Percentiles rank a stretch among this genome's conserved stretches.
These are phyloP conservation scores for Hymenoscyphus linearis DNA, from an alignment of 2,329 filamentous ascomycete species.

Conservation along the genomic window DNA sequence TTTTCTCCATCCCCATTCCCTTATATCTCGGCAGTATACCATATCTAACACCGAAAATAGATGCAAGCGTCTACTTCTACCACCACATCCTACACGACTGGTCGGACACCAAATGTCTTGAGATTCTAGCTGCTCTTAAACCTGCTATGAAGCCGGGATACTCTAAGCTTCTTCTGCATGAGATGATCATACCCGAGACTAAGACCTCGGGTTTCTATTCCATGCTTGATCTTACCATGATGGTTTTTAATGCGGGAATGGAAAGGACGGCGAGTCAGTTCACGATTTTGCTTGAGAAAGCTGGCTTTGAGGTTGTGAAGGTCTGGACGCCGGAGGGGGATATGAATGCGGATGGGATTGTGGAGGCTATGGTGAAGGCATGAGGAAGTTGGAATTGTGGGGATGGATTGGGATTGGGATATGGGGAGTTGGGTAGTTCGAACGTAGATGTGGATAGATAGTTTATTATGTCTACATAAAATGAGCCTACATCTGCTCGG, in stretches of 20 bases:
- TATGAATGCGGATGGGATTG: conserved; percentile 7
- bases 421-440: no score
- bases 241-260: conserved; percentile 29
- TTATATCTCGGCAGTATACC: neutral
- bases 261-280: conserved; percentile 35
- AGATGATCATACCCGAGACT: conserved; percentile 11
- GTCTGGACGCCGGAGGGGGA: conserved; percentile 6
- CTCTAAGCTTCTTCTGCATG: conserved; percentile 13
- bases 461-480: no score
- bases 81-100: conserved; percentile 34
- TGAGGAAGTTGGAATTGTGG: no score
- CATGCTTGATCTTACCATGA: conserved; percentile 35
- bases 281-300: conserved; percentile 16
- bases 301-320: conserved; percentile 10
- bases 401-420: no score
- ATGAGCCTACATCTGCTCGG: no score
- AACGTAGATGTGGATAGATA: no score
- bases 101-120: conserved; percentile 24
- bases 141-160: conserved; percentile 24
- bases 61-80: conserved; percentile 34
- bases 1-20: neutral
- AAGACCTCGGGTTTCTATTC: conserved; percentile 14
- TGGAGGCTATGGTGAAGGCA: conserved; percentile 8
- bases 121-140: conserved; percentile 25
- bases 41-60: conserved; percentile 9